A percentile compares a stretch with the other conserved stretches of the same genome.
These are phyloP conservation scores for Straminergon stramineum DNA, from an alignment of 225 moss, liverwort and hornwort species.

Conservation along the genomic window DNA sequence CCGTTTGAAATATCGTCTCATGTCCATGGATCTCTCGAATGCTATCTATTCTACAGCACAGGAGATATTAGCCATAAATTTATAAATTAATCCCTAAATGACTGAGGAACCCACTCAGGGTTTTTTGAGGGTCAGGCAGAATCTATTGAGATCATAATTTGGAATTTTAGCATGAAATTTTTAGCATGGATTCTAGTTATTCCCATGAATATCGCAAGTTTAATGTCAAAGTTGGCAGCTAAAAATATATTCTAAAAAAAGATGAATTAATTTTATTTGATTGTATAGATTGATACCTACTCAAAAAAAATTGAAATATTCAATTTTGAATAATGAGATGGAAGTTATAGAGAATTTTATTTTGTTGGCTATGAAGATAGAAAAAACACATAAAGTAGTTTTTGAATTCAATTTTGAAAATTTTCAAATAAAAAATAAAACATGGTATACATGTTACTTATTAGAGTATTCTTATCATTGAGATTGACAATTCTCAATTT, in stretches of 20 bases:
- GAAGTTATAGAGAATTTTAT: not conserved
- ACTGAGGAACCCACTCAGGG: not conserved
- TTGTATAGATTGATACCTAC: not conserved
- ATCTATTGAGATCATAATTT: not conserved
- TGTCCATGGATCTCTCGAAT: not conserved
- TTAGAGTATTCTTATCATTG: not conserved
- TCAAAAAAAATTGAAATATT: not conserved
- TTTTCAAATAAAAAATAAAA: not conserved
- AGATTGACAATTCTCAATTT: not conserved
- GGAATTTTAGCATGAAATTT: not conserved
- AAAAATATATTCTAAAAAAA: not conserved
- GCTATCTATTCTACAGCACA: not conserved
- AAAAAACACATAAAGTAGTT: not conserved
- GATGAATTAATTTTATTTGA: not conserved
- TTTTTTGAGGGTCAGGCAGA: not conserved
- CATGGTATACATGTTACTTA: not conserved
- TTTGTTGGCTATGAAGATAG: not conserved
- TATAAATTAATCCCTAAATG: not conserved
- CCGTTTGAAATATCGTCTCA: not conserved
- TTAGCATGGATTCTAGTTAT: not conserved
- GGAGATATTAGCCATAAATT: not conserved
- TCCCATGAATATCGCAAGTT: not conserved
- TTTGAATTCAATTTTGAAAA: not conserved
- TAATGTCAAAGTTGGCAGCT: not conserved
- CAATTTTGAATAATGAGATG: not conserved